phyloP scores from a whole-genome alignment of 169 alveolate species.

The Plasmodium sp. region DNA sequence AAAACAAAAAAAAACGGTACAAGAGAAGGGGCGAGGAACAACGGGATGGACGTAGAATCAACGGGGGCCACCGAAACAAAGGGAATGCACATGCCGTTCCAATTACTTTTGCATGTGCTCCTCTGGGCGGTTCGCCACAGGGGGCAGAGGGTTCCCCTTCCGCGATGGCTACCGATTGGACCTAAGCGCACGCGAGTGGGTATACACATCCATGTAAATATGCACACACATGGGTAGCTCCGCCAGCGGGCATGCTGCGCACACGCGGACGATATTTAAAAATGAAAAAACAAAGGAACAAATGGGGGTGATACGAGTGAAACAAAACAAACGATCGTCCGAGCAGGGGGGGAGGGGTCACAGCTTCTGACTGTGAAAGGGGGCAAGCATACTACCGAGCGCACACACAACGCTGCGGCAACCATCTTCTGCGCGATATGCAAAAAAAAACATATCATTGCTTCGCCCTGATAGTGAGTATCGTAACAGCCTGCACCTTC shows the following conservation, averaged over 20 bases:
- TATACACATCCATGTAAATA: not conserved
- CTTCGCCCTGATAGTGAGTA: conserved; percentile 31
- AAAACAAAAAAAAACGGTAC: not conserved
- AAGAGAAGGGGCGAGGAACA: not conserved
- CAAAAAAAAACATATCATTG: not conserved
- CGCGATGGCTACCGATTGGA: not conserved
- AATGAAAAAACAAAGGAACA: conserved; percentile 1
- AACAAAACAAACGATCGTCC: not conserved
- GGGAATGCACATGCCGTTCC: not conserved
- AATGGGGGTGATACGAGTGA: not conserved
- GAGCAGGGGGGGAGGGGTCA: not conserved
- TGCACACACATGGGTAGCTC: not conserved
- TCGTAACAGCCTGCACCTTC: conserved; percentile 27
- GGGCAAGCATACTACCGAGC: not conserved
- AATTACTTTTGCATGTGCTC: not conserved
- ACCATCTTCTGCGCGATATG: not conserved
- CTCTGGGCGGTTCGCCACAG: not conserved
- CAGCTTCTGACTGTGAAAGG: not conserved
- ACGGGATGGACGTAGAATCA: not conserved
- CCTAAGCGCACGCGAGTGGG: not conserved
- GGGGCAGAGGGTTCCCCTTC: not conserved
- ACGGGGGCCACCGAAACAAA: not conserved
- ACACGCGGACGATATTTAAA: not conserved
- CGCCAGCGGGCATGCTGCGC: not conserved
- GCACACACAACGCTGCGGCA: not conserved